Conservation (phyloP, 163 green algal species). For the Volvox carteri region DNA sequence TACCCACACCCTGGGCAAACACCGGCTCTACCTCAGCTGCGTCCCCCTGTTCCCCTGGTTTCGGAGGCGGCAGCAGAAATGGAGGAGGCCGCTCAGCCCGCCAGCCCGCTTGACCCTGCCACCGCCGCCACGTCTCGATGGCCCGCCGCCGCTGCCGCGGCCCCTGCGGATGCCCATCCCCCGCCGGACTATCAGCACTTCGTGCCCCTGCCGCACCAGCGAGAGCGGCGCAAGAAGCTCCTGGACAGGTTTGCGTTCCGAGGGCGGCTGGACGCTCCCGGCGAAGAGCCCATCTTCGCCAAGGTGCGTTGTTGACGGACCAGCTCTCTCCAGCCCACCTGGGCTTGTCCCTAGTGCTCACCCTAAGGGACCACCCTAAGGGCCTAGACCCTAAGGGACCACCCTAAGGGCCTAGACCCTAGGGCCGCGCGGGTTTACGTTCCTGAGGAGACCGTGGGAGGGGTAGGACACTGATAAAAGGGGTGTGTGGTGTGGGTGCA, state of each 20-base stretch:
- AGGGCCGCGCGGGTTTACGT: too few relatives aligned
- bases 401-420: too few relatives aligned
- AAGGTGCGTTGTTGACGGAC: constrained; percentile 30
- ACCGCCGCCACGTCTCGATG: not conserved
- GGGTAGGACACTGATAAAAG: too few relatives aligned
- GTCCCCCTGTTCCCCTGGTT: too few relatives aligned
- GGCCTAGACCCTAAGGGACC: too few relatives aligned
- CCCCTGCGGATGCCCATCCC: not conserved
- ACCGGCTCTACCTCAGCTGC: too few relatives aligned
- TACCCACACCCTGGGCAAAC: not conserved
- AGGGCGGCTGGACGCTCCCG: not conserved
- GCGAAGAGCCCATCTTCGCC: not conserved
- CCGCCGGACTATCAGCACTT: not conserved
- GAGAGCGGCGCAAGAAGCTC: not conserved
- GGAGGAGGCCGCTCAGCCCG: too few relatives aligned
- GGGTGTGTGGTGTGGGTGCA: too few relatives aligned
- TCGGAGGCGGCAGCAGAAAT: not conserved
- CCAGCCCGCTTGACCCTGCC: not conserved
- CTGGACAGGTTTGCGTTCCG: not conserved
- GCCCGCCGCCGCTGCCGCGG: not conserved
- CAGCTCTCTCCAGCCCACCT: too few relatives aligned
- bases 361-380: too few relatives aligned
- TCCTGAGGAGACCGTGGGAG: too few relatives aligned
- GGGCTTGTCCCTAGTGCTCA: not conserved
- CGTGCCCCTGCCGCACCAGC: constrained; percentile 12